These are phyloP conservation scores for Recurvomyces mirabilis DNA, from an alignment of 495 filamentous ascomycete genomes.

Conservation along the genomic window DNA sequence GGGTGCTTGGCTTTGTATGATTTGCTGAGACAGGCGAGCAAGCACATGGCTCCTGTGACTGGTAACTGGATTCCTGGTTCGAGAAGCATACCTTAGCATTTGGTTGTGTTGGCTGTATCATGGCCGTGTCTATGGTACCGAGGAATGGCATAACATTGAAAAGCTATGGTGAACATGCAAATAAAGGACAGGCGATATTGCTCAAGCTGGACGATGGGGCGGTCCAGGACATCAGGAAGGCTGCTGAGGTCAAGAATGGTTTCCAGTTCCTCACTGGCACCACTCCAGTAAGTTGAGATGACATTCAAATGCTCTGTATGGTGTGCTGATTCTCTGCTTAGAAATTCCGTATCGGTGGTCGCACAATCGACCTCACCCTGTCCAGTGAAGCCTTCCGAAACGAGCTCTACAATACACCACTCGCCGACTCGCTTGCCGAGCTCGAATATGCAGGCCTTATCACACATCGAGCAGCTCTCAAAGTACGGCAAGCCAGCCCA, in stretches of 20 bases:
- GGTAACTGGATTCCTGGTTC: not conserved
- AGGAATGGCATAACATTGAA: constrained; percentile 9
- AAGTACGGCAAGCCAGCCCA: constrained; percentile 6
- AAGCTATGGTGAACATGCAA: no score
- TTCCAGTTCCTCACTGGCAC: constrained; percentile 17
- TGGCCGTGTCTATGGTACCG: constrained; percentile 2
- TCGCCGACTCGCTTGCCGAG: constrained; percentile 11
- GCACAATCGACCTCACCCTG: constrained; percentile 16
- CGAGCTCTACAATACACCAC: constrained; percentile 16
- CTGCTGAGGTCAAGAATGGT: constrained; percentile 1
- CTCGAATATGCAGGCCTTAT: constrained; percentile 23
- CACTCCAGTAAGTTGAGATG: constrained; percentile 16
- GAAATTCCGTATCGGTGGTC: constrained; percentile 14
- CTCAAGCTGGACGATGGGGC: constrained; percentile 9
- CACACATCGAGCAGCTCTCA: constrained; percentile 23
- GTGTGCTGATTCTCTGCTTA: constrained; percentile 6
- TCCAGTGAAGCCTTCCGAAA: constrained; percentile 17
- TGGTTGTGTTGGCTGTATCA: not conserved
- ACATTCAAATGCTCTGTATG: not conserved
- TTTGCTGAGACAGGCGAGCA: not conserved
- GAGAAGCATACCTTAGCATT: not conserved
- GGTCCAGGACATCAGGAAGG: constrained; percentile 14
- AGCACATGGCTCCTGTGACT: constrained; percentile 7
- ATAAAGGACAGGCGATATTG: no score
- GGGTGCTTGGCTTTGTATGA: not conserved